phyloP scores from a whole-genome alignment of 2,329 filamentous ascomycete genomes.

The Cercospora citrullina region DNA sequence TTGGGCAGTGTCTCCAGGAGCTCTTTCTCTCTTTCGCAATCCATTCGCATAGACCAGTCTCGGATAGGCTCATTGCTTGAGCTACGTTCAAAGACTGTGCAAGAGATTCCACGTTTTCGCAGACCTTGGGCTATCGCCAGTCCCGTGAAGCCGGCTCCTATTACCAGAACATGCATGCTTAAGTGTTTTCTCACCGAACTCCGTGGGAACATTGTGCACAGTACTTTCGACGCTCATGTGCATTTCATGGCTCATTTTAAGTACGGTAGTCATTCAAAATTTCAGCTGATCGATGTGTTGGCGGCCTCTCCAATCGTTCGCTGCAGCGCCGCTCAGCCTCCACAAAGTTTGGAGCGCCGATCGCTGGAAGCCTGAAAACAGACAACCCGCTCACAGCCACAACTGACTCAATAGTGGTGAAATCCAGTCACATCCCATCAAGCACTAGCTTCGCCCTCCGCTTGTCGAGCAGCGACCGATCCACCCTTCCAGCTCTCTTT shows the following conservation, averaged over 20 bases:
- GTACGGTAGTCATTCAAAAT: not conserved
- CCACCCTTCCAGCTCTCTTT: constrained; percentile 61
- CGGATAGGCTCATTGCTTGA: not conserved
- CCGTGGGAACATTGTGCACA: not conserved
- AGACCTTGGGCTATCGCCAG: not conserved
- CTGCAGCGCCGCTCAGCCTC: not conserved
- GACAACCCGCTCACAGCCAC: not conserved
- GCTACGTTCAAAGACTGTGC: not conserved
- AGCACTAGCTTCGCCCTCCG: constrained; percentile 51
- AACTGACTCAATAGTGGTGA: not conserved
- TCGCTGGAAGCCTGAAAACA: not conserved
- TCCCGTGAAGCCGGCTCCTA: not conserved
- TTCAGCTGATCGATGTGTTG: not conserved
- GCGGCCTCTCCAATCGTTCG: not conserved
- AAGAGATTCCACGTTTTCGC: not conserved
- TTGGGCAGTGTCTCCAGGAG: not conserved
- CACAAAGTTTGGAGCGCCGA: not conserved
- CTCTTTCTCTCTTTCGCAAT: not conserved
- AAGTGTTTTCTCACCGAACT: not conserved
- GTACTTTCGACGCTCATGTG: not conserved
- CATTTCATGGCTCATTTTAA: not conserved
- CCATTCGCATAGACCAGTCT: not conserved
- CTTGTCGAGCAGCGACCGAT: constrained; percentile 57
- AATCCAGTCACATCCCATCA: constrained; percentile 17
- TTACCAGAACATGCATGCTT: not conserved